Base-by-base conservation (phyloP, 768 basidiomycete species). In the Russula vinacea region DNA sequence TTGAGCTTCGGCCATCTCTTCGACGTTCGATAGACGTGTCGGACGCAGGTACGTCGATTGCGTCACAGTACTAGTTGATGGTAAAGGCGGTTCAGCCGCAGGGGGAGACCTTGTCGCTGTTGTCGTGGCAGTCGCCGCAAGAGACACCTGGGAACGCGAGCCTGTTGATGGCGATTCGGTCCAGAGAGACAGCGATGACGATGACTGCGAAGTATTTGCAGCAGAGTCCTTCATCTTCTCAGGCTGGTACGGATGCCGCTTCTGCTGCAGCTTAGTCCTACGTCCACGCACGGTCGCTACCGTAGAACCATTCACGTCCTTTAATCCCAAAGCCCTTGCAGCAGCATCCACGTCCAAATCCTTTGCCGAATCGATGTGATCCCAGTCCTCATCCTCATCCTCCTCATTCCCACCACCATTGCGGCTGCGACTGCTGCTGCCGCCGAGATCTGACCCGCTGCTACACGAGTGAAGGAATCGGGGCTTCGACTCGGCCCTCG, bases 311-410 rank as follows among this genome's bases (percentile, higher is more conserved):
- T 78, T 65, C 32, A 47, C 74, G 1, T 67, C 58, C 24, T 73
- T 67, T 29, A 72, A 37, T 16, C 68, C 70, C 13, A 75, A 47
- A 10, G 67, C 49, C 19, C 50, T 67, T 32, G 75, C 72, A 14
- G 79, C 77, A 1, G 70, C 45, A 22, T 87, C 85, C 45, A 87
- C 69, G 69, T 90, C 88, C 1, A 87, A 69, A 70, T 90, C 88
- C 1, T 85, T 80, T 6, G 81, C 80, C 6, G 84, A 82, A 51
- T 92, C 89, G 70, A 94, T 81, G 40, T 83, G 80, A 67, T 94
- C 90, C 92, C 92, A 93, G 70, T 92, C 91, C 56, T 87, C 87
- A 13, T 88, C 84, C 14, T 79, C 81, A 13, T 93, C 74, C 5
- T 50, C 49, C 3, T 24, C n/a, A n/a, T n/a, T 73, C 51, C 73